Conservation (phyloP, 2,329 filamentous ascomycete genomes). For the Pseudogymnoascus sp. region DNA sequence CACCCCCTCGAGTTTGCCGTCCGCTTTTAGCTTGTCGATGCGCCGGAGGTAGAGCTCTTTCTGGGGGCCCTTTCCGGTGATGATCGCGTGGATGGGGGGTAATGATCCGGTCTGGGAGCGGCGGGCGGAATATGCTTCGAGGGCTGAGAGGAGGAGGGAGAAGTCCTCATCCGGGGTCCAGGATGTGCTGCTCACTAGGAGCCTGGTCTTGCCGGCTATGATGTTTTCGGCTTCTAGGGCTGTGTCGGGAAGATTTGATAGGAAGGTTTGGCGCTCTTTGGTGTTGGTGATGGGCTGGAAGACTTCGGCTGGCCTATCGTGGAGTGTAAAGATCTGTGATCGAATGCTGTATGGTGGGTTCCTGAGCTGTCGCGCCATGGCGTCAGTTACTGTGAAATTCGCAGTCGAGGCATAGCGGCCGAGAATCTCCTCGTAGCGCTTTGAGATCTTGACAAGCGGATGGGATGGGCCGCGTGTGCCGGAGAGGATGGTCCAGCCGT, state of each 20-base stretch:
- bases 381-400: conserved; percentile 82
- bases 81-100: conserved; percentile 71
- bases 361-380: conserved; percentile 70
- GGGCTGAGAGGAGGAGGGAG: conserved; percentile 70
- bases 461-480: conserved; percentile 49
- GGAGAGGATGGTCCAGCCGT: conserved; percentile 86
- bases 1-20: conserved; percentile 58
- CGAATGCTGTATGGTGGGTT: conserved; percentile 54
- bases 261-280: conserved; percentile 46
- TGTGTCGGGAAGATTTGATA: conserved; percentile 58
- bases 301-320: conserved; percentile 76
- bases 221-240: conserved; percentile 50
- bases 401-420: conserved; percentile 57
- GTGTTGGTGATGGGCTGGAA: conserved; percentile 59
- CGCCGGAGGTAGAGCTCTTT: conserved; percentile 63
- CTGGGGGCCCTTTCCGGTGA: conserved; percentile 88
- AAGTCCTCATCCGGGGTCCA: conserved; percentile 99
- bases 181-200: conserved; percentile 88
- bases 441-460: conserved; percentile 68
- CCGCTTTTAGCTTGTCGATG: conserved; percentile 52
- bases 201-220: conserved; percentile 46
- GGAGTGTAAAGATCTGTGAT: conserved; percentile 60
- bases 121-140: conserved; percentile 61
- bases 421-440: conserved; percentile 66
- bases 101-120: conserved; percentile 29